Evolutionary conservation across 768 basidiomycete genomes (phyloP), one percentile per base, ranked within the genome.

Genomic region (Russula vinacea): DNA sequence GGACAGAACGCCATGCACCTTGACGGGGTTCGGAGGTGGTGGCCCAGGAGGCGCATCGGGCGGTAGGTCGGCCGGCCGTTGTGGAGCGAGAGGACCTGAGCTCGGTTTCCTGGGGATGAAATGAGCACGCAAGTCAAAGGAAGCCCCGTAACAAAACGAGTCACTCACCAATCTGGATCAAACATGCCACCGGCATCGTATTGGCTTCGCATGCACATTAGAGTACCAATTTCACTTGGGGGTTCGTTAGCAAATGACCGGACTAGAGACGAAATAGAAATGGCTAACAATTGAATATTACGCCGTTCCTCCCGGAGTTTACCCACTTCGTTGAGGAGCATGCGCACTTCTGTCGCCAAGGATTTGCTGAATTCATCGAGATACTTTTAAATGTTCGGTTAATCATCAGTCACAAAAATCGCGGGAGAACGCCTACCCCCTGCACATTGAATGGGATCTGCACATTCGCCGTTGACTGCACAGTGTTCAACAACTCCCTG

Each of bases 331-430:
- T 81, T 83, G 11, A 94, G 81, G 16, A 94, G 79, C 81, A 90
- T 87, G 35, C 90, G 85, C 11, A 94, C 91, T 77, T 94, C 92
- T 17, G 83, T 79, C 3, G 92, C 90, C 52, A 94, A 76, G 1
- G 92, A 87, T 73, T 86, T 89, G 74, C 90, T 92, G 76, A 94
- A 94, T 62, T 94, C 90, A 65, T 94, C 88, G 16, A 94, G 81
- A 72, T 94, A 93, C 88, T 91, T 60, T 45, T 29, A 29, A 54
- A 45, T 56, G 24, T 24, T 5, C 42, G 17, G 42, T 67, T 65
- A 26, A 69, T 45, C 22, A 64, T 7, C 10, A 45, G 45, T 10
- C 16, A 17, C n/a, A 26, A 19, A 8, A 16, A 3, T 2, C 39
- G 50, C 56, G n/a, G 47, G 35, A 59, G 22, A 39, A 29, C 17